Conservation (phyloP, 2,329 filamentous ascomycete species). For the Helotiales sp. region DNA sequence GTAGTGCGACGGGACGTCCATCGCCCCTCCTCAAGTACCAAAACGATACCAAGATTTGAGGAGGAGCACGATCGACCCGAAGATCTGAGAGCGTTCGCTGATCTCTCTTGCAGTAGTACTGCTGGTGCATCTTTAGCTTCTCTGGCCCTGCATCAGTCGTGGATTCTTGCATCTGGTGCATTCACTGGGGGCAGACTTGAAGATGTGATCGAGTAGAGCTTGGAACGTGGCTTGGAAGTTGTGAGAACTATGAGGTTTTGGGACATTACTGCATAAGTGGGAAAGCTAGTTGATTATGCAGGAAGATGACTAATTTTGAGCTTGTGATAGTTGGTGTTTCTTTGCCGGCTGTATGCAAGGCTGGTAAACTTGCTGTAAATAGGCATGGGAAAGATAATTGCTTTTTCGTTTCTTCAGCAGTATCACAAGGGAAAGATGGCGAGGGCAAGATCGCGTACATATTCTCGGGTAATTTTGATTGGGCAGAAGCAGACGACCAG, state of each 20-base stretch:
- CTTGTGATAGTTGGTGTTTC: background rate
- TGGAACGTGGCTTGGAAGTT: background rate
- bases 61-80: slow-evolving; percentile 7
- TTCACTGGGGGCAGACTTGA: background rate
- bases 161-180: no score
- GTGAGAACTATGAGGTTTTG: slow-evolving; percentile 1
- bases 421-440: background rate
- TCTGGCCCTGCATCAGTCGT: no score
- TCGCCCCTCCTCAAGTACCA: background rate
- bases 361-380: no score
- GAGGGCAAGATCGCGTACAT: background rate
- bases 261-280: slow-evolving; percentile 1
- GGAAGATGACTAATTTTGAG: background rate
- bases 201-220: background rate
- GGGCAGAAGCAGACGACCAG: background rate
- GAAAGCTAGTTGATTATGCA: background rate
- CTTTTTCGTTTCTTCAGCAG: background rate
- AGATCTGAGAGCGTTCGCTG: slow-evolving; percentile 5
- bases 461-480: background rate
- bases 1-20: background rate
- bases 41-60: background rate
- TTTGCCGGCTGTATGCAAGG: background rate
- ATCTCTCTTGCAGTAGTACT: background rate
- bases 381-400: background rate
- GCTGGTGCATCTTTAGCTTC: background rate